These are phyloP conservation scores for Umbelopsis sp. DNA, from an alignment of 192 early-diverging fungal genomes.

Conservation along the genomic window DNA sequence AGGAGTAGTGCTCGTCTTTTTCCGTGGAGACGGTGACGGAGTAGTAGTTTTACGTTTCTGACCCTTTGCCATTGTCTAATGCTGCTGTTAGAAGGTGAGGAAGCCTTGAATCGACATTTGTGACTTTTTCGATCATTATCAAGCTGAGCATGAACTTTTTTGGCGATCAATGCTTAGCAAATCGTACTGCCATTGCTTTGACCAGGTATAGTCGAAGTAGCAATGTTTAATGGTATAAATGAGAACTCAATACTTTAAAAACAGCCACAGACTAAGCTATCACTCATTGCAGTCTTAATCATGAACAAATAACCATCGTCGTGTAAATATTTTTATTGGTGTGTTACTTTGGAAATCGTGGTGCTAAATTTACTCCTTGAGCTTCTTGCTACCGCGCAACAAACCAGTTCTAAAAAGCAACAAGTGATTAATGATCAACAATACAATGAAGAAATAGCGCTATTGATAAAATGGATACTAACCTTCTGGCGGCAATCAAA, in stretches of 20 bases:
- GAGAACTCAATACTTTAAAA: too few relatives aligned
- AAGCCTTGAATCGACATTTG: background rate
- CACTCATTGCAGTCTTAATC: too few relatives aligned
- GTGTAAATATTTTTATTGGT: constrained; percentile 19
- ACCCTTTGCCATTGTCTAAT: constrained; percentile 9
- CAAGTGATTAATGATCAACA: background rate
- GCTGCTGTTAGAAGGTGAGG: background rate
- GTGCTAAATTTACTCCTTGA: constrained; percentile 67
- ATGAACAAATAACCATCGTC: background rate
- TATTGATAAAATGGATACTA: background rate
- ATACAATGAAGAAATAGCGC: too few relatives aligned
- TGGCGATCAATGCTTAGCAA: too few relatives aligned
- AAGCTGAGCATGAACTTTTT: too few relatives aligned
- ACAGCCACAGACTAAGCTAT: too few relatives aligned
- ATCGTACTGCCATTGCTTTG: too few relatives aligned
- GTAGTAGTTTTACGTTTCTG: constrained; percentile 9
- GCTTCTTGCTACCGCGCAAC: constrained; percentile 98
- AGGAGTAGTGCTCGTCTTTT: background rate
- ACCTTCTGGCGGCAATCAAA: constrained; percentile 45
- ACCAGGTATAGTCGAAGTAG: too few relatives aligned
- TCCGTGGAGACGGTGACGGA: constrained; percentile 1
- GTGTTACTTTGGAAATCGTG: constrained; percentile 13
- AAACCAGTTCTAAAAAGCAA: constrained; percentile 84
- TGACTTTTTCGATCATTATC: background rate
- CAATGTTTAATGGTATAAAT: too few relatives aligned